These are phyloP conservation scores for Puccinia coronata DNA, from an alignment of 1,284 basidiomycete genomes.

Conservation along the genomic window DNA sequence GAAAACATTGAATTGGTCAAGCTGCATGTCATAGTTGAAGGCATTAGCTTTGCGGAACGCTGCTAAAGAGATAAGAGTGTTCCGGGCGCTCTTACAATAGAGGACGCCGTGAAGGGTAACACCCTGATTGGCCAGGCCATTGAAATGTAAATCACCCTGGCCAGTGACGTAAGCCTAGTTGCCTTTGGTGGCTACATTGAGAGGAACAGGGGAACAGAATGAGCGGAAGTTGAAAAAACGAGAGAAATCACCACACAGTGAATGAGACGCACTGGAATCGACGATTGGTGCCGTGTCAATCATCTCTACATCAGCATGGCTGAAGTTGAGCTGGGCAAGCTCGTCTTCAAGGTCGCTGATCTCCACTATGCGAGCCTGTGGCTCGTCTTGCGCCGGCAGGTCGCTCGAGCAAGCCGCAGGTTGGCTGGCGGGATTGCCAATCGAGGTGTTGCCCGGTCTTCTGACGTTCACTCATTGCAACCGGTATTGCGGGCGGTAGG, in stretches of 20 bases:
- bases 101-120: background rate
- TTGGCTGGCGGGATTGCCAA: background rate
- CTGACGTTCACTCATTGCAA: background rate
- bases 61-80: background rate
- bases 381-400: background rate
- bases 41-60: background rate
- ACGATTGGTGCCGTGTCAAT: background rate
- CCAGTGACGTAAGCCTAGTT: background rate
- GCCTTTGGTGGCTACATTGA: background rate
- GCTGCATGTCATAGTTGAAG: background rate
- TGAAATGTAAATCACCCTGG: background rate
- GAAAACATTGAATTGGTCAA: background rate
- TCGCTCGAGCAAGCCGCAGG: background rate
- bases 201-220: slow-evolving; percentile 2
- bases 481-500: background rate
- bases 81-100: background rate
- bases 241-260: background rate
- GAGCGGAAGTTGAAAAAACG: background rate
- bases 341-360: background rate
- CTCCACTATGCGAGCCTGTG: background rate
- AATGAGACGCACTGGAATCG: slow-evolving; percentile 15
- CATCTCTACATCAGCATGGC: background rate
- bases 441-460: background rate
- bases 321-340: background rate
- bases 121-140: background rate